Evolutionary conservation across 768 basidiomycete species (phyloP), one percentile per base, ranked within the genome.

Genomic region (Rossbeevera mucosa): DNA sequence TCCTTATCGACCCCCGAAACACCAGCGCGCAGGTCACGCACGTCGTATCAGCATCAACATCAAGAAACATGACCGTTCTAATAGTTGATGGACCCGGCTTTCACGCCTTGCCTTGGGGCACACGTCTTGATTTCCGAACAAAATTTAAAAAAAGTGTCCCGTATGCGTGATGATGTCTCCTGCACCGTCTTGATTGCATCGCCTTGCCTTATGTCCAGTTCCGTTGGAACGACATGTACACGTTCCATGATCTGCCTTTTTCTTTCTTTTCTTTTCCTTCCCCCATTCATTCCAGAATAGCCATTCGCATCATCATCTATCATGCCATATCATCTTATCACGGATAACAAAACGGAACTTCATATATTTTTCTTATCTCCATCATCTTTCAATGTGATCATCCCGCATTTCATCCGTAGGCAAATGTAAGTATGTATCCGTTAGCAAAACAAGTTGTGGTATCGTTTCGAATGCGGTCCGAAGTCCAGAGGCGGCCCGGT

Each of bases 41-140:
- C 66, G 70, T 25, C 71, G 75, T 13, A 64, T 75, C 54, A 76
- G 71, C 51, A 68, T 75, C 52, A 53, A 63, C 38, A 51, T 73
- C 60, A 72, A 69, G 61, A 70, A 68, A 44, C 51, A 53, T 0
- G 26, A 14, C 51, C 50, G 55, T 4, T 25, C 42, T 13, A 42
- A 24, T 29, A 57, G 49, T 8, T 67, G 47, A 66, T 25, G 26
- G 7, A 1, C 6, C 2, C 22, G 40, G 20, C 5, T 13, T 26
- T 30, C 2, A n/a, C 18, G 14, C 18, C 42, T 43, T 18, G 16
- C 13, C 18, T 29, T 4, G 21, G 28, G 48, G 8, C 25, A 12
- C 20, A 25, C n/a, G 16, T 43, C 44, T 40, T 18, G 46, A 40
- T 26, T 41, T 18, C 21, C 18, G 33, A 43, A n/a, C 26, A 42